Evolutionary conservation across 768 basidiomycete genomes (phyloP), one percentile per base, ranked within the genome.

Genomic region (Psilocybe cubensis): DNA sequence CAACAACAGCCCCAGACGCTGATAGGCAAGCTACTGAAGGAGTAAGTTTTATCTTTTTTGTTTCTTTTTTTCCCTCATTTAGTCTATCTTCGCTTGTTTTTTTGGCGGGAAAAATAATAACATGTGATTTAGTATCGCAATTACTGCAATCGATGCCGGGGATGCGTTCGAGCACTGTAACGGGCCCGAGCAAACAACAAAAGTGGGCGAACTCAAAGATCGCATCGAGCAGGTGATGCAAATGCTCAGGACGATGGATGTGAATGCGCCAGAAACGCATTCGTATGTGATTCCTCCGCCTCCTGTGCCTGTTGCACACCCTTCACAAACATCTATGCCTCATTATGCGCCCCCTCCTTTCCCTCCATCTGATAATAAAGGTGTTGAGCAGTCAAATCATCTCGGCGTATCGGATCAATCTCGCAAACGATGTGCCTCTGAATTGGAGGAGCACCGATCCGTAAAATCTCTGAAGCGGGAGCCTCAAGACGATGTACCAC

Each of bases 131-230:
- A 88, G 87, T 68, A 86, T 88, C 62, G 83, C 81, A 40, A 78
- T 82, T 53, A 85, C 84, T 14, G 85, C 86, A 35, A 76, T 79
- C 52, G 82, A 83, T 42, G 86, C 84, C 41, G 82, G 78, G 40
- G 76, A 76, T 35, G 79, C 80, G 29, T 86, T 82, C 59, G 67
- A 73, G 61, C 68, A 79, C 71, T 67, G 64, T n/a, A 79, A 82
- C 60, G 77, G 76, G 48, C 58, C 74, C 7, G 79, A 81, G 62
- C 81, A 82, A 5, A 75, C 76, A 38, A 76, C 68, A 25, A 82
- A 80, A 63, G 79, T 87, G 53, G 82, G 80, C 64, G 78, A 85
- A 57, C 76, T 87, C 63, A 83, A 74, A 65, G 77, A 79, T 66
- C 80, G 82, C 31, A 81, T 87, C 51, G 70, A 74, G 4, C 69